Percentiles rank a stretch among this genome's conserved stretches.
phyloP scores from a whole-genome alignment of 2,329 filamentous ascomycete genomes.

The Zymoseptoria passerinii region DNA sequence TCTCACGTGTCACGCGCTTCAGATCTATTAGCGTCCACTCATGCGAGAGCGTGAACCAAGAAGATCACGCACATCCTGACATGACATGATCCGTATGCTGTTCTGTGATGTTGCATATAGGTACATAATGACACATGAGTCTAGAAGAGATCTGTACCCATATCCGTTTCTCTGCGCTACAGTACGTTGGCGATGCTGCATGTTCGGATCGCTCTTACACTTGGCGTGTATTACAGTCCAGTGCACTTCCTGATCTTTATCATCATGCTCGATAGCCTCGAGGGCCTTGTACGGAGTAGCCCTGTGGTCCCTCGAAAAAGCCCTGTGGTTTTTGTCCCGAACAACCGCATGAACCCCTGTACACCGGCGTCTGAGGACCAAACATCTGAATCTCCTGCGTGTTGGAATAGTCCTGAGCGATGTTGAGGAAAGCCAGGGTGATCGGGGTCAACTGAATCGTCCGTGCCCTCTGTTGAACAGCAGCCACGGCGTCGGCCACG shows the following conservation, averaged over 20 bases:
- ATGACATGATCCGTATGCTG: too few species aligned
- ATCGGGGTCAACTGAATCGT: neutral
- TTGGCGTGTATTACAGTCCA: too few species aligned
- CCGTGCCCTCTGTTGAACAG: neutral
- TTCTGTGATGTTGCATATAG: too few species aligned
- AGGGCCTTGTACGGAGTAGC: neutral
- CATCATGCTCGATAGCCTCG: neutral
- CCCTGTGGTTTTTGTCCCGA: neutral
- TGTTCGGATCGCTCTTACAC: neutral
- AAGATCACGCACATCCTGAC: too few species aligned
- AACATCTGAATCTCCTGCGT: constrained; percentile 6
- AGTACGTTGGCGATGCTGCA: neutral
- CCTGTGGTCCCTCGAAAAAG: neutral
- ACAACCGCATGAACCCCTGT: neutral
- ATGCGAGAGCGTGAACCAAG: too few species aligned
- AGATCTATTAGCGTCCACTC: too few species aligned
- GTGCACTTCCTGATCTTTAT: neutral
- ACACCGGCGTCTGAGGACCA: neutral
- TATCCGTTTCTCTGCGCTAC: neutral
- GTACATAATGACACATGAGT: too few species aligned
- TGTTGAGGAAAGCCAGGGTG: constrained; percentile 3
- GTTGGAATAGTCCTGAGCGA: constrained; percentile 4
- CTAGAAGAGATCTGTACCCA: too few species aligned
- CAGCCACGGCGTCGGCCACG: constrained; percentile 3
- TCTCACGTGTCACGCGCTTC: too few species aligned